Conservation (phyloP, 1,139 yeast genomes). For the Cylindricascospora bacillispora region DNA sequence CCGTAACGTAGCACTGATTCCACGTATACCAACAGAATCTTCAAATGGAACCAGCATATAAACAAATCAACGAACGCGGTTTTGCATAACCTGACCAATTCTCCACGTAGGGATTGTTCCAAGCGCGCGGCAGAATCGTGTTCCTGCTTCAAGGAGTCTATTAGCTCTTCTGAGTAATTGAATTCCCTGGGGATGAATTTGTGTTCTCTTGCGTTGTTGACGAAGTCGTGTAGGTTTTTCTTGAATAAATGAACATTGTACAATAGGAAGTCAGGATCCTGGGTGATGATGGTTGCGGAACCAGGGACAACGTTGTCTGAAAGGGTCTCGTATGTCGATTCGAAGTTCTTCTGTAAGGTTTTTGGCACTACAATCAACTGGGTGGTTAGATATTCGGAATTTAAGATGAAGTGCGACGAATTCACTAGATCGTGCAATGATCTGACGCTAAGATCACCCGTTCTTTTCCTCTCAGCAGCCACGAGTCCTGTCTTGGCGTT, state of each 20-base stretch:
- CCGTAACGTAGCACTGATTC: conserved; percentile 86
- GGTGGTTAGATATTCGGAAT: conserved; percentile 77
- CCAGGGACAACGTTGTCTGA: conserved; percentile 83
- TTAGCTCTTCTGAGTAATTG: conserved; percentile 66
- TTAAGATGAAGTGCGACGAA: conserved; percentile 71
- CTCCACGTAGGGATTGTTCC: conserved; percentile 66
- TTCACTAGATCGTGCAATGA: conserved; percentile 82
- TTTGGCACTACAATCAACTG: conserved; percentile 81
- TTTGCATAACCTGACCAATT: conserved; percentile 66
- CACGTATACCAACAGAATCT: conserved; percentile 47
- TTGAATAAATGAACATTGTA: conserved; percentile 77
- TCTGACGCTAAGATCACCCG: conserved; percentile 85
- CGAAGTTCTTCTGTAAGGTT: conserved; percentile 44
- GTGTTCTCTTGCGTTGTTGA: conserved; percentile 61
- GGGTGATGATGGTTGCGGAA: conserved; percentile 55
- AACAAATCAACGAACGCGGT: conserved; percentile 82
- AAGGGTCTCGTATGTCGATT: conserved; percentile 60
- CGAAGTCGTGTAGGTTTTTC: conserved; percentile 61
- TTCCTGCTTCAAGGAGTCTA: conserved; percentile 65
- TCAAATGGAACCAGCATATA: conserved; percentile 81
- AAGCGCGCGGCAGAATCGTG: conserved; percentile 60
- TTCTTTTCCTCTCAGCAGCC: conserved; percentile 84
- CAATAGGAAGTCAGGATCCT: conserved; percentile 62
- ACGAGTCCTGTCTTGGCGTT: conserved; percentile 72
- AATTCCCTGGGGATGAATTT: conserved; percentile 94